Conservation (phyloP, 148 eudicot species). For the Persicaria maculosa region DNA sequence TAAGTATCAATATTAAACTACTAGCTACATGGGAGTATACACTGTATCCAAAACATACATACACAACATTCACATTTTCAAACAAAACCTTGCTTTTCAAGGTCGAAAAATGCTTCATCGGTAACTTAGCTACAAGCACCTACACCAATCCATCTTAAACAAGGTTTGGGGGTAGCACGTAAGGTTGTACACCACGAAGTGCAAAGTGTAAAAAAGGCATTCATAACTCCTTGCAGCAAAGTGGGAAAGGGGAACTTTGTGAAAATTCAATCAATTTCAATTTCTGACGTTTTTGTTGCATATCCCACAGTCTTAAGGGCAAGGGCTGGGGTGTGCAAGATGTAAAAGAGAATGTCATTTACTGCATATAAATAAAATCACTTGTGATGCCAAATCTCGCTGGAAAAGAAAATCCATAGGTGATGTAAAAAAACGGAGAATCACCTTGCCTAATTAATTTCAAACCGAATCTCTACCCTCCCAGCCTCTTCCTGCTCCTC, state of each 20-base stretch:
- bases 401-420: neutral
- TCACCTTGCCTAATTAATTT: neutral
- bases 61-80: neutral
- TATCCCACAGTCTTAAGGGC: neutral
- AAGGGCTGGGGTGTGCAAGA: neutral
- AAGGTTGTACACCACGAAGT: neutral
- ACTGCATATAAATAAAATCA: neutral
- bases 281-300: neutral
- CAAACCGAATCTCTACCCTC: neutral
- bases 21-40: neutral
- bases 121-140: neutral
- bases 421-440: neutral
- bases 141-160: neutral
- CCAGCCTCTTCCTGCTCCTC: neutral
- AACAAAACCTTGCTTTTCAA: neutral
- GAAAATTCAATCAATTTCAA: neutral
- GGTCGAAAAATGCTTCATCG: neutral
- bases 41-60: neutral
- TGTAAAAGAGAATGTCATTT: neutral
- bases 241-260: neutral
- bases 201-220: neutral
- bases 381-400: neutral
- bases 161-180: neutral
- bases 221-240: too few species aligned
- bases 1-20: neutral